phyloP scores from a whole-genome alignment of 2,329 filamentous ascomycete species.

The Reticulascus tulasneorum region DNA sequence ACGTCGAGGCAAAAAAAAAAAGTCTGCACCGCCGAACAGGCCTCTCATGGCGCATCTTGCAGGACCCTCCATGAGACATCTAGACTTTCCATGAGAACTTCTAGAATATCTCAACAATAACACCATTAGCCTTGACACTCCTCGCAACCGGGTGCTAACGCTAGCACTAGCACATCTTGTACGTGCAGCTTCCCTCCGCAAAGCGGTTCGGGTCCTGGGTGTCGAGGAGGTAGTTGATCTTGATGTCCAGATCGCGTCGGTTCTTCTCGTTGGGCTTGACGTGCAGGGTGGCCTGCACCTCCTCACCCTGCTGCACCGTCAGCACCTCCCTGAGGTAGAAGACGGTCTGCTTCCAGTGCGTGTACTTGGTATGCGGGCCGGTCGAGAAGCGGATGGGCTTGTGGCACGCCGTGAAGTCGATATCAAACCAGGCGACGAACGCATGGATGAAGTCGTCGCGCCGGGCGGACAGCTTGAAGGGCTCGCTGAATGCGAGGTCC shows the following conservation, averaged over 20 bases:
- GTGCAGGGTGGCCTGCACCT: constrained; percentile 66
- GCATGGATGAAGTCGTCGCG: constrained; percentile 95
- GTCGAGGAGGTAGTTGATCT: constrained; percentile 75
- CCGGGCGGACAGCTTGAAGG: constrained; percentile 72
- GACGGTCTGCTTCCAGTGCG: constrained; percentile 99
- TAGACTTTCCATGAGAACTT: no score
- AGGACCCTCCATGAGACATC: no score
- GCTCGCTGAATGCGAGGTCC: constrained; percentile 79
- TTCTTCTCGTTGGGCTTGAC: constrained; percentile 94
- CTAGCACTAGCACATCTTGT: constrained; percentile 78
- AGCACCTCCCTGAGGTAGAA: constrained; percentile 95
- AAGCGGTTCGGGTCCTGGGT: constrained; percentile 68
- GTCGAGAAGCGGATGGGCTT: constrained; percentile 97
- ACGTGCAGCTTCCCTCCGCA: constrained; percentile 67
- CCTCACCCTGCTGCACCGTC: constrained; percentile 84
- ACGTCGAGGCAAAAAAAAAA: no score
- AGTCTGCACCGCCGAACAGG: no score
- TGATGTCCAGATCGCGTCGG: constrained; percentile 89
- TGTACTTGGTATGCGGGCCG: constrained; percentile 97
- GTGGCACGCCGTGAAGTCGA: constrained; percentile 97
- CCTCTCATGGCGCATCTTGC: no score
- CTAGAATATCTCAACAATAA: no score
- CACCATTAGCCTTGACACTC: no score
- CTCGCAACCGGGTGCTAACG: no score
- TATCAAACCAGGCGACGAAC: constrained; percentile 97